Evolutionary conservation across 2,329 filamentous ascomycete species (phyloP), one percentile per base, ranked within the genome.

Genomic region (Pyrenophora tritici-repentis): DNA sequence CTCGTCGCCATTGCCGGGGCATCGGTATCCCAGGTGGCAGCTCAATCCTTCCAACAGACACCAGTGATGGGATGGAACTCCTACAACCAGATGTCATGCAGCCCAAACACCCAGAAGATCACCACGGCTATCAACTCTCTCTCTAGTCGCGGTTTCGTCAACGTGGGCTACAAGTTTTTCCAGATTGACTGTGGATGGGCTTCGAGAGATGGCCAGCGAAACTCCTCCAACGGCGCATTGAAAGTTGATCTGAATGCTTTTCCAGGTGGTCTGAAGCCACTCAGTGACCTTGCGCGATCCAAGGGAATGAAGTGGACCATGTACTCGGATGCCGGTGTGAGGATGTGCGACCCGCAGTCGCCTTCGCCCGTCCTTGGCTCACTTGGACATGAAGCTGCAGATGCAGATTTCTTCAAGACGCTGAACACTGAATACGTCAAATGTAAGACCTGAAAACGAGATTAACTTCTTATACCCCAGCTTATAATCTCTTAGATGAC

Each of bases 251-350:
- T 47, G 2, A 52, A 50, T 0, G 59, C 56, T 0, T 62, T 62
- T 3, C 59, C 58, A 1, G 52, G 52, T 29, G 59, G 59, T 4
- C 36, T 62, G 9, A 57, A 59, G 9, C 58, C 59, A 6, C 14
- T 62, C 40, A 59, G 55, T 24, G 59, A 61, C 17, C 47, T 59
- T 16, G 58, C 59, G 31, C 57, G 59, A 13, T 55, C 46, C n/a
- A 62, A 62, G 33, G 59, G 58, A 7, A 62, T 62, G 59, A 62
- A 62, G 35, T 61, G 59, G 58, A 56, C 59, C 3, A 62, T 62
- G 59, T 62, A 62, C 34, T 61, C 58, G 8, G 59, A 62, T 42
- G 59, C 59, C 1, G 59, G 59, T 6, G 55, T 57, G 6, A 47
- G 58, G 24, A 62, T 62, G 59, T 62, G 59, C 35, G 59, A 61